Evolutionary conservation across 768 basidiomycete genomes (phyloP).

Genomic region (Rhodocollybia butyracea): DNA sequence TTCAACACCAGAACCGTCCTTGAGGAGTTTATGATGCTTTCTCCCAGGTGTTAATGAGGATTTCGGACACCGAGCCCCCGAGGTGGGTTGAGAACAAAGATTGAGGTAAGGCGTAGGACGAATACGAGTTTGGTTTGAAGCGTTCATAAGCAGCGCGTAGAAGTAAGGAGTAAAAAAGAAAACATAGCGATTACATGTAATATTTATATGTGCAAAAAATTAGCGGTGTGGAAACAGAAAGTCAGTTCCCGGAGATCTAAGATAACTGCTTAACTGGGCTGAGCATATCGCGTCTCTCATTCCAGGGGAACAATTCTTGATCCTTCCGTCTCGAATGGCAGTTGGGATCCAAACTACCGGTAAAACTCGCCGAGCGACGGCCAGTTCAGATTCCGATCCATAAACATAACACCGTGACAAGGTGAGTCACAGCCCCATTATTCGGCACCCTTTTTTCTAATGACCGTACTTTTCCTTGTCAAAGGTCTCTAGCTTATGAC

Average conservation of each 20-base stretch:
- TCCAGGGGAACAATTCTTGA: background rate
- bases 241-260: too few species aligned
- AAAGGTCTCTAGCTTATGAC: too few species aligned
- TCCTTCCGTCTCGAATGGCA: background rate
- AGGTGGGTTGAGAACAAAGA: background rate
- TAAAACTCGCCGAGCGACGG: background rate
- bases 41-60: constrained; percentile 65
- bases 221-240: background rate
- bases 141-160: background rate
- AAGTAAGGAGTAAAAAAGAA: background rate
- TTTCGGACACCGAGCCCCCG: too few species aligned
- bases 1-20: constrained; percentile 71
- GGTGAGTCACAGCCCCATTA: too few species aligned
- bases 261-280: background rate
- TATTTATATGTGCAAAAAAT: background rate
- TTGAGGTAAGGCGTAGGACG: background rate
- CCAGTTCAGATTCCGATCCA: too few species aligned
- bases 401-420: too few species aligned
- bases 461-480: background rate
- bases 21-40: constrained; percentile 82
- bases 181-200: background rate
- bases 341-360: background rate
- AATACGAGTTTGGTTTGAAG: background rate
- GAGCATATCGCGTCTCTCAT: background rate
- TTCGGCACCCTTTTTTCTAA: too few species aligned